Base-by-base conservation (phyloP, 108 stramenopile species). In the Skeletonema grethae region DNA sequence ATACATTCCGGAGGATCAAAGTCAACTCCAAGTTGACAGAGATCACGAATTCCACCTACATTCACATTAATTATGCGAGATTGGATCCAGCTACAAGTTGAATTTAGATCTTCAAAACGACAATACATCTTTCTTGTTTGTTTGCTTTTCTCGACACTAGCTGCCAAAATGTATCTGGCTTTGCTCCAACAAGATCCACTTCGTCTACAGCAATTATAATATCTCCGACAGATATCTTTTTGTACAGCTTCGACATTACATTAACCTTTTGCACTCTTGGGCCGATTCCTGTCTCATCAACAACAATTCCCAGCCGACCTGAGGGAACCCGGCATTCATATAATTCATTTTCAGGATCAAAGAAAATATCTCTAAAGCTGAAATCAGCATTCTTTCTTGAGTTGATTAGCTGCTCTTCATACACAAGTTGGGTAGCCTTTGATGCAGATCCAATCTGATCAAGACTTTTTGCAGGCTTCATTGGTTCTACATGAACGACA, bases 201-300 rank as follows among this genome's bases (percentile, higher is more conserved):
- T 79, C 70, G 41, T 79, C 77, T 39, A 79, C 70, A 20, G 70
- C 77, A 10, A 79, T 66, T 20, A 79, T 67, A 18, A 72, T 53
- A 6, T 79, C 77, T 29, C 77, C 77, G 13, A 70, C 70, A 63
- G 57, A 53, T 39, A 79, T 50, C 20, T 41, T 53, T 7, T 64
- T 41, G 57, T 67, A 79, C 30, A 79, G 30, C 25, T 70, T 65
- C 1, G 77, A 79, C 65, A 79, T 43, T 43, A 70, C 65, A 57
- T 71, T 72, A n/a, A 79, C 38, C 15, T 70, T 72, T 43, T 67
- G 65, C 0, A 79, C 77, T 57, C 77, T 48, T 5, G 55, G 61
- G 13, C 77, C 77, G 29, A 79, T 43, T 18, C 50, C 28, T 68
- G 77, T 79, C 8, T 70, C 60, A 29, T 79, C 77, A 13, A 79